Evolutionary conservation across 106 monocot species (phyloP), one percentile per base, ranked within the genome.

Genomic region (Apostasia shenzhenica): DNA sequence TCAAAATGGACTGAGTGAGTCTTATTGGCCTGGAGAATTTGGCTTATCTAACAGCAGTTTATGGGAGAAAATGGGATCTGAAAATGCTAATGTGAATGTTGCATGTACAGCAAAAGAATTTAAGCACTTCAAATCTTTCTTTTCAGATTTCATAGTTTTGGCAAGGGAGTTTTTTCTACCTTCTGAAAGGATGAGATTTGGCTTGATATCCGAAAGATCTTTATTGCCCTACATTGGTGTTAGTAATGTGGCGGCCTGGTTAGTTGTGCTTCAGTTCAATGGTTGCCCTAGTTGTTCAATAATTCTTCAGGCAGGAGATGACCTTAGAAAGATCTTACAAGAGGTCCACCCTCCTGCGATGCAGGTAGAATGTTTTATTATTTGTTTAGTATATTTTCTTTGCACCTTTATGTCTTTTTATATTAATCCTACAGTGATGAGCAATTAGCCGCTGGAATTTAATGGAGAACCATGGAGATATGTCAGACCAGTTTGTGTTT

Each of bases 161-260:
- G 82, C 82, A 60, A 92, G 81, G 73, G 97, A 97, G 45, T 64
- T 75, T 81, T 78, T 79, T 69, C 47, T 87, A 40, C 87, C 92
- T 59, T 82, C 78, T 74, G 92, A 97, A 71, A 97, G 73, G 59
- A 84, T 83, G 44, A 84, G 92, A 65, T 92, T 87, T 85, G 83
- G 87, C 70, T 58, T 88, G 46, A 76, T 97, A 74, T 81, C 85
- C 71, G 83, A 89, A 57, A 82, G 58, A 81, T 75, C 84, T 58
- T 55, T 92, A 67, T 72, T 92, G 14, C 76, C 82, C 54, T 85
- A 81, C 42, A 55, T 90, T 50, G 73, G 83, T 69, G 67, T 92
- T 76, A 69, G 48, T 26, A 80, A 74, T 54, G 58, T 72, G 73
- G 61, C 81, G 14, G 78, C 65, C 70, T 97, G 97, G 97, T 56